Evolutionary conservation across 352 stramenopile genomes (phyloP), one percentile per base, ranked within the genome.

Genomic region (Phytophthora sojae): DNA sequence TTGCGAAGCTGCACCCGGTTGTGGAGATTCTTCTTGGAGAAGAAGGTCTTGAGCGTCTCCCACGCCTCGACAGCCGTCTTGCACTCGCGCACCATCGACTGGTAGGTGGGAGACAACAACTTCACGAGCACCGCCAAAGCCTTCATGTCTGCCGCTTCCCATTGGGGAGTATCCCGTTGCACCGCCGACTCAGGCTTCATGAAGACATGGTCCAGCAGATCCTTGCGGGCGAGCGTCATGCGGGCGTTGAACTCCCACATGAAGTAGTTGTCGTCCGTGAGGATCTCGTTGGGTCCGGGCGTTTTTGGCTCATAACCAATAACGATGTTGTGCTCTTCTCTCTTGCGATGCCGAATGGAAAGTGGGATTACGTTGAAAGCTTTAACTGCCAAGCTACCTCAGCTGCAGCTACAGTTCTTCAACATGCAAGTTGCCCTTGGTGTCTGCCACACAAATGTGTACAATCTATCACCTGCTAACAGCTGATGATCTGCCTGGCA

Each of bases 21-120:
- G 62, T 71, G 50, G 12, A 65, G 56, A 23, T 39, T 67, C 52
- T 71, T 42, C 23, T 76, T 67, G 4, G 50, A 71, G 44, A 67
- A 71, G 44, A 67, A 76, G 11, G n/a, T 7, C 17, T 21, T 15
- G 6, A 71, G 47, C 2, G 42, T 52, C 30, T 76, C 57, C 61
- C 61, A 71, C 15, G 45, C 68, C 32, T 76, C 61, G 15, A 66
- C 17, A 4, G 57, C 57, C 6, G 57, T 64, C 3, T 15, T 57
- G 8, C 29, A 15, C 7, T 71, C 58, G 8, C 42, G 12, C 6
- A 23, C 17, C 6, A 21, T 50, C 11, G 42, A 21, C 42, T n/a
- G 42, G 5, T 50, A 50, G 1, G 14, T 50, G 2, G 42, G 42
- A 23, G 5, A 19, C 42, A n/a, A 19, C 42, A 50, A 21, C 45